Evolutionary conservation across 2,329 filamentous ascomycete genomes (phyloP), one percentile per base, ranked within the genome.

Genomic region (Epicoccum nigrum): DNA sequence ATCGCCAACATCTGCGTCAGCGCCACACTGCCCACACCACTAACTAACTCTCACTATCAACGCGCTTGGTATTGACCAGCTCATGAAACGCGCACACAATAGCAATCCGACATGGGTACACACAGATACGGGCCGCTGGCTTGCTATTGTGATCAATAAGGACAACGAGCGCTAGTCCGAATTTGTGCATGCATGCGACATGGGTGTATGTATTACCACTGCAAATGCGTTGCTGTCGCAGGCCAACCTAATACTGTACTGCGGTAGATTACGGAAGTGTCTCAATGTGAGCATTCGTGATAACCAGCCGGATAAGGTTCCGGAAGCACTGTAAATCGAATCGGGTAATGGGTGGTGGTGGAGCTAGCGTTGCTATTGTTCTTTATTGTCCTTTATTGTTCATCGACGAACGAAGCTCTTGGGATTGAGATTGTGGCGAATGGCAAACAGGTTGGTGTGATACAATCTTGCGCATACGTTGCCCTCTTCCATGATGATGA

Each of bases 101-200:
- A 44, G 33, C 32, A 33, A 13, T 39, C 15, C n/a, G 28, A 39
- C 33, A 33, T 33, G 46, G 39, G 5, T 49, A 31, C 33, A 32
- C 33, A 38, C 37, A 13, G 2, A 23, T n/a, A 32, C 42, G 35
- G 48, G 11, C 42, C 35, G 49, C 43, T 46, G 23, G 25, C 34
- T 47, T 52, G 49, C 49, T 52, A 52, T 52, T 47, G 28, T 52
- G 30, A 28, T 41, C 53, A 54, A 45, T 47, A 47, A 41, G 42
- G 31, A n/a, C 43, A 20, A 19, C 44, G 38, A 25, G 38, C 39
- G 43, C 43, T 48, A 51, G 42, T 13, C 23, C 15, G 7, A 16
- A 28, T 33, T 6, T n/a, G 4, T 3, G 2, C 17, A 12, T 7
- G 6, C 13, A 20, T 21, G n/a, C 7, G 19, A 38, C 49, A 37